A percentile compares a stretch with the other conserved stretches of the same genome.
phyloP scores from a whole-genome alignment of 2,329 filamentous ascomycete genomes.

The Fusarium denticulatum region DNA sequence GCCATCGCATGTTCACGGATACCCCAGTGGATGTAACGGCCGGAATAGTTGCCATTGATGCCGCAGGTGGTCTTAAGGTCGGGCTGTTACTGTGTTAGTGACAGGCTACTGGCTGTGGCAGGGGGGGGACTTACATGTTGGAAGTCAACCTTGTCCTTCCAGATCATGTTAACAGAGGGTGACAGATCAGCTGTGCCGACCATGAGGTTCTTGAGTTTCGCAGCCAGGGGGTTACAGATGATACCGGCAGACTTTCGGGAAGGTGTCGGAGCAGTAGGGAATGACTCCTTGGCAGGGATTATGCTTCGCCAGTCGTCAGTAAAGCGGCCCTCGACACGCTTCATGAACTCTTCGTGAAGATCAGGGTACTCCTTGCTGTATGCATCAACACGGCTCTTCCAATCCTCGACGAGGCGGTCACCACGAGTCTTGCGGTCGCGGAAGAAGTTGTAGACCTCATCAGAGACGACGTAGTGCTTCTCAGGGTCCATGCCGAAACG shows the following conservation, averaged over 20 bases:
- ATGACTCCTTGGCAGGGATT: constrained; percentile 55
- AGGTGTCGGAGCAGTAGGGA: constrained; percentile 59
- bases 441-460: constrained; percentile 63
- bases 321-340: constrained; percentile 59
- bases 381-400: constrained; percentile 54
- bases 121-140: constrained; percentile 49
- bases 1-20: constrained; percentile 72
- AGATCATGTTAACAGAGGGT: constrained; percentile 65
- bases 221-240: constrained; percentile 62
- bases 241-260: constrained; percentile 61
- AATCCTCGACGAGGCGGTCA: constrained; percentile 56
- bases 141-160: constrained; percentile 62
- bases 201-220: constrained; percentile 59
- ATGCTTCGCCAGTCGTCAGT: constrained; percentile 59
- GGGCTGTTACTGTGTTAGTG: constrained; percentile 41
- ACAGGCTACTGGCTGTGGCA: background rate
- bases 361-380: constrained; percentile 60
- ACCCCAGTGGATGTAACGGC: constrained; percentile 68
- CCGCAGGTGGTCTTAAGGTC: constrained; percentile 54
- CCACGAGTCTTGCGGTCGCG: constrained; percentile 55
- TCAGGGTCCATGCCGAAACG: constrained; percentile 49
- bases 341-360: constrained; percentile 59
- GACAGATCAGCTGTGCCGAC: constrained; percentile 64
- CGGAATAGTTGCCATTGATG: constrained; percentile 63
- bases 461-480: constrained; percentile 49